Evolutionary conservation across 768 basidiomycete genomes (phyloP).

Genomic region (Rossbeevera mucosa): DNA sequence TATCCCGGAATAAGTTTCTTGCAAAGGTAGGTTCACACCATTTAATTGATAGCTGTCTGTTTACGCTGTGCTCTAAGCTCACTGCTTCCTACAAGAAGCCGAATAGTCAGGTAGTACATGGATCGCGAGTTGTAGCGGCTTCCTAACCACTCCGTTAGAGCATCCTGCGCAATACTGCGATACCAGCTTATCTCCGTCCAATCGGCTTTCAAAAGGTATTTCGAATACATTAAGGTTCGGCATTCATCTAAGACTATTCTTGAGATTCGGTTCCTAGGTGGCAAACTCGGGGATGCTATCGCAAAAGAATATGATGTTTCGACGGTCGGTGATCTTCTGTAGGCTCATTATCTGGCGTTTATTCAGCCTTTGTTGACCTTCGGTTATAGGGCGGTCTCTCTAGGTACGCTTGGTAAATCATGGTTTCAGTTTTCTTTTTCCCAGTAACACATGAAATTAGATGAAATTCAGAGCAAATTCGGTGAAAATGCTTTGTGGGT

Average conservation of each 20-base stretch:
- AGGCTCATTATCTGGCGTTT: conserved; percentile 27
- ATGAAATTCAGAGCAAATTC: conserved; percentile 75
- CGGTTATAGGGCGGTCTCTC: conserved; percentile 44
- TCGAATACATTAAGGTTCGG: background rate
- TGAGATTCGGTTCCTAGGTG: conserved; percentile 91
- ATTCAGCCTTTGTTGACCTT: conserved; percentile 3
- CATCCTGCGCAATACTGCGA: conserved; percentile 76
- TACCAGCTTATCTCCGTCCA: conserved; percentile 78
- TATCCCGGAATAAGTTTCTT: conserved; percentile 90
- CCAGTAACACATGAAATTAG: conserved; percentile 32
- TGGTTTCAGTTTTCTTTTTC: background rate
- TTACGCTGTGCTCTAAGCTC: conserved; percentile 44
- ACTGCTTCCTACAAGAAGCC: conserved; percentile 91
- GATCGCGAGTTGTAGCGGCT: background rate
- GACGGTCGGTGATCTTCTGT: conserved; percentile 90
- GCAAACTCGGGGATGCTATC: conserved; percentile 86
- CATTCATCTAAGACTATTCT: conserved; percentile 4
- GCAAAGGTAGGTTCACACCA: conserved; percentile 62
- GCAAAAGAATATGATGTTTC: conserved; percentile 85
- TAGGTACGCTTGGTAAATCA: conserved; percentile 41
- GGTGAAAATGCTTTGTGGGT: conserved; percentile 88
- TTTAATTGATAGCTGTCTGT: background rate
- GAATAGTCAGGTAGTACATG: conserved; percentile 61
- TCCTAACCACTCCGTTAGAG: conserved; percentile 45
- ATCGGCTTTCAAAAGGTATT: conserved; percentile 83